Conservation (phyloP, 352 stramenopile genomes). For the Phytophthora tubulina region DNA sequence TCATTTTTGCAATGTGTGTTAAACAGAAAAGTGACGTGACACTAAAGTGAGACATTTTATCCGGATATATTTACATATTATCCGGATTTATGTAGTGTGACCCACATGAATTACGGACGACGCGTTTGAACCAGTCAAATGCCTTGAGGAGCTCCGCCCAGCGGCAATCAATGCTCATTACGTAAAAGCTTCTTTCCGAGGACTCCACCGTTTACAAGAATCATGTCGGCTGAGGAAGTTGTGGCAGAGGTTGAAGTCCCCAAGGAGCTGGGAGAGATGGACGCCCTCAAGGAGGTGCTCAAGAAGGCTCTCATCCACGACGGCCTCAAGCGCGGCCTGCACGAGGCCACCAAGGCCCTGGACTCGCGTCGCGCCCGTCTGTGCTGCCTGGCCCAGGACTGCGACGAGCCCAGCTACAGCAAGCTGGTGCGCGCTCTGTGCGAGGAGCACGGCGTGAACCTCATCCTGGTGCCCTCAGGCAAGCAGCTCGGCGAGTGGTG, state of each 20-base stretch:
- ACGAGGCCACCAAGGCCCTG: conserved; percentile 99
- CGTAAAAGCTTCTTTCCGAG: conserved; percentile 55
- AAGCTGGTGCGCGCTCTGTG: conserved; percentile 98
- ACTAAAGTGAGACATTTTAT: conserved; percentile 15
- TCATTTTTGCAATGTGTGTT: conserved; percentile 34
- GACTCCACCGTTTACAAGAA: conserved; percentile 58
- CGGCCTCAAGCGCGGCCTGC: conserved; percentile 98
- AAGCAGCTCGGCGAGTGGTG: conserved; percentile 99
- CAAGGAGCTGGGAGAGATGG: conserved; percentile 97
- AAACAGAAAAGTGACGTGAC: conserved; percentile 20
- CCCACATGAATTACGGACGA: conserved; percentile 17
- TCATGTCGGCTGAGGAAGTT: conserved; percentile 94
- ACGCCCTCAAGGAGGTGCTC: conserved; percentile 98
- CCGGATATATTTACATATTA: background rate
- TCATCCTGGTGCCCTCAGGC: conserved; percentile 93
- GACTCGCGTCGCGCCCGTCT: conserved; percentile 97
- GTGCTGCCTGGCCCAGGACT: conserved; percentile 99
- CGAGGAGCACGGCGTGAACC: conserved; percentile 94
- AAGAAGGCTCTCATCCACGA: conserved; percentile 99
- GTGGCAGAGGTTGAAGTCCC: conserved; percentile 89
- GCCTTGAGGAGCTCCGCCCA: conserved; percentile 6
- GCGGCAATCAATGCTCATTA: conserved; percentile 35
- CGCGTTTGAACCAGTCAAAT: conserved; percentile 66
- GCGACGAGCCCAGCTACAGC: conserved; percentile 99
- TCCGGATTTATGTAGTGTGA: conserved; percentile 7